Base-by-base conservation (phyloP, 768 basidiomycete genomes). In the Obba rivulosa region DNA sequence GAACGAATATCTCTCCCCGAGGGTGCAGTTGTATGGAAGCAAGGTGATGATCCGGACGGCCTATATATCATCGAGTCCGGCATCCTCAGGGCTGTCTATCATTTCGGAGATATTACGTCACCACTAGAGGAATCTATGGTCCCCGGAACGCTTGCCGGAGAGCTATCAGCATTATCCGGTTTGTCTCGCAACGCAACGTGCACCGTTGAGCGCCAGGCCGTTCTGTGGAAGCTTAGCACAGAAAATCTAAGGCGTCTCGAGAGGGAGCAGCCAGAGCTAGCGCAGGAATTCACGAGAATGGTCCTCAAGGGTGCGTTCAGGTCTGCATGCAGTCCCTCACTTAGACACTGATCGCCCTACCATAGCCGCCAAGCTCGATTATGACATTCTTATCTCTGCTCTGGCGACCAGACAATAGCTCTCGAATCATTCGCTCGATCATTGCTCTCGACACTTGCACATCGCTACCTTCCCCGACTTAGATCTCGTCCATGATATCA, bases 21-120 rank as follows among this genome's bases (percentile, higher is more conserved):
- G 4, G 86, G 81, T 0, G 62, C 72, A 24, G 73, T 83, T 0
- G 73, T 97, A 0, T 98, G 91, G 89, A 71, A 66, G 9, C 85
- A 85, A 46, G 81, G 74, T n/a, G 91, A 93, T 43, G 61, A 65
- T 0, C 75, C 93, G 0, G 86, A 92, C 58, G 92, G 87, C 4
- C 66, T 97, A 22, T 97, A 94, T 69, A 75, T 98, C 58, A 83
- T 99, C 55, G 85, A 96, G 57, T 77, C 83, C 0, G 95, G 95
- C 8, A 79, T 92, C 25, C 72, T 99, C 25, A 75, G 88, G 9
- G 95, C 94, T 0, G 77, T 76, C 17, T 98, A 97, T 66, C 50
- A 42, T 39, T 94, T 92, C 61, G 81, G 80, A 2, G 81, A 81
- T 42, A 79, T 87, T 54, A 69, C 78, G 5, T 76, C 78, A 21